Conservation (phyloP, 495 filamentous ascomycete species). For the Trichocladium antarcticum region DNA sequence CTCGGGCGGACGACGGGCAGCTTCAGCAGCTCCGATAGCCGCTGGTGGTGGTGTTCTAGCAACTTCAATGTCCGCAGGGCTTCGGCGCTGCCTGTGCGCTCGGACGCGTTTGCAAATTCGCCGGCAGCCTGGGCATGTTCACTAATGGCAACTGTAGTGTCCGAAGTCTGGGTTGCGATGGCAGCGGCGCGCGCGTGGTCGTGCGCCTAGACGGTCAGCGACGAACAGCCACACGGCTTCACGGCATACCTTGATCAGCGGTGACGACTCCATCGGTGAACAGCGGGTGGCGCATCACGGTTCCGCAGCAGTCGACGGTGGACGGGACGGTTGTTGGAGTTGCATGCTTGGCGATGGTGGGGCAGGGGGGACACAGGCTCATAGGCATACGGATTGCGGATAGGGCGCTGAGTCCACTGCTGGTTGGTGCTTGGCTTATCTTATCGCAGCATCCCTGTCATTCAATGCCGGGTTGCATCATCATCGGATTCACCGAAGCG, state of each 20-base stretch:
- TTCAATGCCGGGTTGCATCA: too few species aligned
- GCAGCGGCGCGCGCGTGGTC: conserved; percentile 77
- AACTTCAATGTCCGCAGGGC: conserved; percentile 73
- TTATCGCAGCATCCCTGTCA: too few species aligned
- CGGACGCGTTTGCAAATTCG: conserved; percentile 75
- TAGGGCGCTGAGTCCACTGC: too few species aligned
- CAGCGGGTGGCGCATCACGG: background rate
- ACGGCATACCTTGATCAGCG: conserved; percentile 33
- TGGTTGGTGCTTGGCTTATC: too few species aligned
- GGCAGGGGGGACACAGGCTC: too few species aligned
- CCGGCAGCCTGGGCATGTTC: conserved; percentile 84
- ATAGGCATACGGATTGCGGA: too few species aligned
- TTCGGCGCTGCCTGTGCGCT: conserved; percentile 64
- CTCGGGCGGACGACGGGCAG: conserved; percentile 53
- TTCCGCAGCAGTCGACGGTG: too few species aligned
- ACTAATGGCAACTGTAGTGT: conserved; percentile 67
- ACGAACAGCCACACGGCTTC: conserved; percentile 7
- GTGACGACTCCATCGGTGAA: conserved; percentile 32
- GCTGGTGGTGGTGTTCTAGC: conserved; percentile 76
- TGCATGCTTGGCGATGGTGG: background rate
- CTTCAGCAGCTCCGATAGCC: conserved; percentile 66
- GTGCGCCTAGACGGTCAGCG: conserved; percentile 52
- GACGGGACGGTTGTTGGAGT: background rate
- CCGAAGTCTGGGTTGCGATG: conserved; percentile 57
- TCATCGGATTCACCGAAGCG: too few species aligned